These are phyloP conservation scores for Eucalyptus albens DNA, from an alignment of 345 rosid species.

Conservation along the genomic window DNA sequence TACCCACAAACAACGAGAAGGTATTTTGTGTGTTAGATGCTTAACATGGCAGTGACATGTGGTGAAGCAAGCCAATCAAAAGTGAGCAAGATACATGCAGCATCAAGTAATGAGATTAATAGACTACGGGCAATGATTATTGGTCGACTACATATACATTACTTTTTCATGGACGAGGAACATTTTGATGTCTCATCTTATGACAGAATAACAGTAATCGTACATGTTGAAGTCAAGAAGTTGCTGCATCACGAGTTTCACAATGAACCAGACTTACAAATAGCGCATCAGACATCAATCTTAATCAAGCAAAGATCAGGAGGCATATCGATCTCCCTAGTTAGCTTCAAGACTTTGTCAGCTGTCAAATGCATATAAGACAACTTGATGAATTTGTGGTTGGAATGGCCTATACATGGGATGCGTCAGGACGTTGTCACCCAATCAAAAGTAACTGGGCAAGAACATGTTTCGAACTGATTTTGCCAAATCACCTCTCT, in stretches of 20 bases:
- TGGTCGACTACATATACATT: not conserved
- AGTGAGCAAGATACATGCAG: not conserved
- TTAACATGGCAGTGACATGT: not conserved
- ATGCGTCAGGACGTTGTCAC: not conserved
- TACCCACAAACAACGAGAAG: not conserved
- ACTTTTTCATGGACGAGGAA: not conserved
- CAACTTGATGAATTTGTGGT: slow-evolving; percentile 13
- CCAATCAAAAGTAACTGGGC: not conserved
- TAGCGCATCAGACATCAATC: not conserved
- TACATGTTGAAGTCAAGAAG: not conserved
- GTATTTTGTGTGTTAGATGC: not conserved
- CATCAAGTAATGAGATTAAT: not conserved
- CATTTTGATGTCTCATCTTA: not conserved
- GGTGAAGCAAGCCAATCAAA: not conserved
- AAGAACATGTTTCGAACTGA: not conserved
- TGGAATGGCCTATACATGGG: not conserved
- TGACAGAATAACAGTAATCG: not conserved
- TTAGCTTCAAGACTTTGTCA: slow-evolving; percentile 2
- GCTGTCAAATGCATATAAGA: slow-evolving; percentile 3
- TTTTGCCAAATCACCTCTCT: not conserved
- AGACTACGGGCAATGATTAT: not conserved
- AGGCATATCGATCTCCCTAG: slow-evolving; percentile 1
- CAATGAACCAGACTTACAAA: not conserved
- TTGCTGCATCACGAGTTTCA: not conserved
- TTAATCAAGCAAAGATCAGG: not conserved